A percentile compares a stretch with the other conserved stretches of the same genome.
These are phyloP conservation scores for Leccinum obscurum DNA, from an alignment of 768 basidiomycete genomes.

Conservation along the genomic window DNA sequence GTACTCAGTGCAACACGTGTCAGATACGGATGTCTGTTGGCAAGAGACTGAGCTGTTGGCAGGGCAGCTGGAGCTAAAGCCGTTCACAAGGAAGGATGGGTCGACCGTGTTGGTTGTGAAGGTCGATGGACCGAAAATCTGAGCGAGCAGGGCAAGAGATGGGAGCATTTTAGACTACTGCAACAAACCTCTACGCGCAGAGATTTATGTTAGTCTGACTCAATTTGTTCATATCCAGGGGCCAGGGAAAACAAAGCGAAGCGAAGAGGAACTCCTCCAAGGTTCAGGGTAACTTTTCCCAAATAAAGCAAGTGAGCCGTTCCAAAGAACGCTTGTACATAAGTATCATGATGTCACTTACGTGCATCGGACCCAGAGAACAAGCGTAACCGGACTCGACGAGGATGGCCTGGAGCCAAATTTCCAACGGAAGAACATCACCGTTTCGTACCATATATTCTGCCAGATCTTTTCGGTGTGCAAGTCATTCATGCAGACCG, in stretches of 20 bases:
- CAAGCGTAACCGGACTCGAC: background rate
- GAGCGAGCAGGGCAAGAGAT: constrained; percentile 22
- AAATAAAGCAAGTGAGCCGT: background rate
- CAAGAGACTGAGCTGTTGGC: constrained; percentile 53
- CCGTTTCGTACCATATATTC: background rate
- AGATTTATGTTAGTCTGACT: constrained; percentile 5
- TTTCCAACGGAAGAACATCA: background rate
- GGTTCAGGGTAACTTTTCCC: background rate
- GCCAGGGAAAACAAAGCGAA: background rate
- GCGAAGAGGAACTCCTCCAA: background rate
- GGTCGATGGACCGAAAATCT: constrained; percentile 22
- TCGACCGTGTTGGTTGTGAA: constrained; percentile 22
- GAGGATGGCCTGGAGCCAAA: background rate
- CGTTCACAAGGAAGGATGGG: constrained; percentile 29
- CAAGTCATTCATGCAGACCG: background rate
- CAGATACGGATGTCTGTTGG: constrained; percentile 45
- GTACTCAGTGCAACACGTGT: constrained; percentile 64
- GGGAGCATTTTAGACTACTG: constrained; percentile 15
- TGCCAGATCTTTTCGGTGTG: background rate
- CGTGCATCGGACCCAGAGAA: background rate
- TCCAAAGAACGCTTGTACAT: too few species aligned
- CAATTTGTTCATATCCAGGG: background rate
- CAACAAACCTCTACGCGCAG: background rate
- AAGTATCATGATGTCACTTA: background rate
- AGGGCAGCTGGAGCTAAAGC: constrained; percentile 53